Evolutionary conservation across 495 filamentous ascomycete genomes (phyloP), one percentile per base, ranked within the genome.

Genomic region (Amniculicola lignicola): DNA sequence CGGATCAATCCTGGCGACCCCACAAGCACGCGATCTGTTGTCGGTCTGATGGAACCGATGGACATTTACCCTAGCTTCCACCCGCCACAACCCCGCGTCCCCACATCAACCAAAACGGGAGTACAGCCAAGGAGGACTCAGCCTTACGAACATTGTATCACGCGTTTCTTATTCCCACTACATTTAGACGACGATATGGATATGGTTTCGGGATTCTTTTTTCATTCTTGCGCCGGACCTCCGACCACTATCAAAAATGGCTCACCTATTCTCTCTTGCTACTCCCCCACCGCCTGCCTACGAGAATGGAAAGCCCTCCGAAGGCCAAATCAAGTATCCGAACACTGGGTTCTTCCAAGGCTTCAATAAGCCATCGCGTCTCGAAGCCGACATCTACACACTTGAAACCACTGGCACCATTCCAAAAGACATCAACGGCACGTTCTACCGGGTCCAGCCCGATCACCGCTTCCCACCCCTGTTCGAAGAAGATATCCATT

Each of bases 361-460:
- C 37, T 74, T 79, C 68, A 77, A 76, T 61, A 69, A 66, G 33
- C 73, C 77, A 1, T 60, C 57, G 35, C 57, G 19, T 68, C 70
- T 80, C 25, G 76, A 78, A 59, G 75, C 71, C 23, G 71, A 75
- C 47, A 69, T 79, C 28, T 63, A 69, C 43, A 68, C 78, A 54
- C 73, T 79, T 36, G 77, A 78, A 47, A 68, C 77, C 29, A 67
- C 70, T 16, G 78, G 78, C 21, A 67, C 62, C 29, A 77, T 81
- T 42, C 78, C 78, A 2, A 37, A 62, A 15, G 75, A 75, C 28
- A 75, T 81, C 54, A 67, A 76, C 43, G 78, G 78, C 5, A 80
- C 77, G 10, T 81, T 79, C 60, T 81, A 73, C 64, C 75, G 78
- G 23, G 65, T 80, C 35, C 76, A 78, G 42, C 77, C 77, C 2